These are phyloP conservation scores for Botryobasidium botryosum DNA, from an alignment of 768 basidiomycete species.

Conservation along the genomic window DNA sequence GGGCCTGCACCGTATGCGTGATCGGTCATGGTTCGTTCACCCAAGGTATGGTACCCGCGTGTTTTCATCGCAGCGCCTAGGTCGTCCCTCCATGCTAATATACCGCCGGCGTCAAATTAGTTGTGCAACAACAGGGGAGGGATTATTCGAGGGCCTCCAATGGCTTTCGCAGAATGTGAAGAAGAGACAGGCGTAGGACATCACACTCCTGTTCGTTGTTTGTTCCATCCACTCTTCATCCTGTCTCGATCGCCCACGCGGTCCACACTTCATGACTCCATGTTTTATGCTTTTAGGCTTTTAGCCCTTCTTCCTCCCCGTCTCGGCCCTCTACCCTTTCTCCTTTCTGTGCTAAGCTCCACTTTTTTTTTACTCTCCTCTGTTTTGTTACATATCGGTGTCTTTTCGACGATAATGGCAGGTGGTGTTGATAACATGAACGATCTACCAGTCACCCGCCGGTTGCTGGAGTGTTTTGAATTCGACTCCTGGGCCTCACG, in stretches of 20 bases:
- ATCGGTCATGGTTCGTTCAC: constrained; percentile 33
- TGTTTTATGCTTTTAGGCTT: too few relatives aligned
- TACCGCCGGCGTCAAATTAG: constrained; percentile 12
- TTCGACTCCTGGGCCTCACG: too few relatives aligned
- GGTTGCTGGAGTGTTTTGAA: too few relatives aligned
- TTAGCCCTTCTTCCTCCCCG: too few relatives aligned
- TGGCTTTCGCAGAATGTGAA: constrained; percentile 55
- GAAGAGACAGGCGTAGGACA: constrained; percentile 48
- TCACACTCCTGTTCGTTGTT: background rate
- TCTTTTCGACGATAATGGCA: too few relatives aligned
- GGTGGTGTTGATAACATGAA: too few relatives aligned
- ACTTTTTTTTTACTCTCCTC: too few relatives aligned
- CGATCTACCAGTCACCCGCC: too few relatives aligned
- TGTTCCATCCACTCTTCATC: background rate
- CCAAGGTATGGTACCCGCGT: constrained; percentile 23
- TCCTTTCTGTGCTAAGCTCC: too few relatives aligned
- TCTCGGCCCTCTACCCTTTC: too few relatives aligned
- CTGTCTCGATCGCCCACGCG: background rate
- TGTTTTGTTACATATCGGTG: too few relatives aligned
- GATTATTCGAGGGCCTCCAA: constrained; percentile 29
- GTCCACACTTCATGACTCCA: background rate
- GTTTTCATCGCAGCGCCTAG: background rate
- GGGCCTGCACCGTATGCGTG: constrained; percentile 29
- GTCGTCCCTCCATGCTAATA: background rate
- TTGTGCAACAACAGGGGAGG: constrained; percentile 30